Evolutionary conservation across 306 rosid genomes (phyloP).

Genomic region (Prunus salicina): DNA sequence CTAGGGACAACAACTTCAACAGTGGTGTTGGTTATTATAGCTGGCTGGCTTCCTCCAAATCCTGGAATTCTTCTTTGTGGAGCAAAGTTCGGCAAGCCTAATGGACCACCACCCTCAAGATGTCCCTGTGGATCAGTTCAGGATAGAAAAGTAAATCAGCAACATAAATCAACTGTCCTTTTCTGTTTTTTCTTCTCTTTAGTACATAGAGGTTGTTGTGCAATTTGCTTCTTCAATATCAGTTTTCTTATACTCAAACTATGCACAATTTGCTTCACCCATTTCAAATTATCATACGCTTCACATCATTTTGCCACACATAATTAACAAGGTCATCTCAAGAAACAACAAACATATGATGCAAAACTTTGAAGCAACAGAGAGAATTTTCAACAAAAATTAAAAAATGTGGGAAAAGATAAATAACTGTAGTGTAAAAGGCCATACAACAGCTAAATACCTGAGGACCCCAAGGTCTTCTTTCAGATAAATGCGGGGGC

Average conservation of each 20-base stretch:
- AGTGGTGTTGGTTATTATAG: constrained; percentile 78
- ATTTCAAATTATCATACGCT: background rate
- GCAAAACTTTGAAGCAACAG: background rate
- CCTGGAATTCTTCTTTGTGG: constrained; percentile 68
- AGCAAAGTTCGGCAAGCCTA: constrained; percentile 71
- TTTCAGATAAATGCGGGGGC: constrained; percentile 59
- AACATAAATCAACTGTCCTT: background rate
- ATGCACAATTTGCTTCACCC: background rate
- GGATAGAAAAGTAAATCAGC: constrained; percentile 6
- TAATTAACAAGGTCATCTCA: background rate
- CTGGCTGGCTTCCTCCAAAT: constrained; percentile 66
- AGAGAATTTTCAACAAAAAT: background rate
- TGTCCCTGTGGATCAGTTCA: constrained; percentile 54
- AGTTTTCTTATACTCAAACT: background rate
- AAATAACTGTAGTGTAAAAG: background rate
- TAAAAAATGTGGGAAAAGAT: background rate
- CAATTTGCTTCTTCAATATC: background rate
- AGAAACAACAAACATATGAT: background rate
- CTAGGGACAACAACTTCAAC: constrained; percentile 94
- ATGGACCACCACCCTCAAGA: constrained; percentile 63
- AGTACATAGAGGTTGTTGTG: too few species aligned
- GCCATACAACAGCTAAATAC: constrained; percentile 36
- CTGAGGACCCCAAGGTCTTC: constrained; percentile 92
- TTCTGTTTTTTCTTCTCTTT: background rate
- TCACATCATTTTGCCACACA: background rate